phyloP scores from a whole-genome alignment of 2,329 filamentous ascomycete species.

The Exophiala oligosperma region DNA sequence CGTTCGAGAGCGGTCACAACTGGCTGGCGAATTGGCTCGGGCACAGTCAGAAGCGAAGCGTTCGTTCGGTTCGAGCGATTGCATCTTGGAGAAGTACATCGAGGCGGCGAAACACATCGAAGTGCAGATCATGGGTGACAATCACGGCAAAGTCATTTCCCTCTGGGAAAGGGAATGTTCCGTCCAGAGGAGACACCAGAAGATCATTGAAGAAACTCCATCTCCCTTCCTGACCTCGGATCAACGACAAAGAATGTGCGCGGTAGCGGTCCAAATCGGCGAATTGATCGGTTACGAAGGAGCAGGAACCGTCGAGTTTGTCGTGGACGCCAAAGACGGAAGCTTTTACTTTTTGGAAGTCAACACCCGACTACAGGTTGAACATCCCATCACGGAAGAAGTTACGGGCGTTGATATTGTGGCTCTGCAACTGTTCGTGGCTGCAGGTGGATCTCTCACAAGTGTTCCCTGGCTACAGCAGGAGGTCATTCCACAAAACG shows the following conservation, averaged over 20 bases:
- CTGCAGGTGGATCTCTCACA: conserved; percentile 34
- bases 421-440: conserved; percentile 37
- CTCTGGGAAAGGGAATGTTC: conserved; percentile 54
- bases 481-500: conserved; percentile 30
- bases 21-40: conserved; percentile 38
- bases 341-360: conserved; percentile 52
- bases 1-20: conserved; percentile 34
- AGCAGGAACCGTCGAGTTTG: conserved; percentile 49
- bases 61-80: conserved; percentile 44
- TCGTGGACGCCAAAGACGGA: conserved; percentile 40
- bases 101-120: conserved; percentile 49
- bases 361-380: conserved; percentile 53
- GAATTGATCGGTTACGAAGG: conserved; percentile 41
- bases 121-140: conserved; percentile 52
- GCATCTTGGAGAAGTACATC: conserved; percentile 48
- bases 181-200: conserved; percentile 53
- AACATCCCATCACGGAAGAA: conserved; percentile 48
- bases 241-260: conserved; percentile 38
- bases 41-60: conserved; percentile 43
- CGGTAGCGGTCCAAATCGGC: conserved; percentile 40
- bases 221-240: conserved; percentile 36
- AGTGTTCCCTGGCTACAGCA: conserved; percentile 28
- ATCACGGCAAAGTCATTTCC: conserved; percentile 41
- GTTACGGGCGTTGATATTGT: conserved; percentile 43
- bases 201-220: conserved; percentile 53